Evolutionary conservation across 1,284 basidiomycete genomes (phyloP).

Genomic region (Trametes sp.): DNA sequence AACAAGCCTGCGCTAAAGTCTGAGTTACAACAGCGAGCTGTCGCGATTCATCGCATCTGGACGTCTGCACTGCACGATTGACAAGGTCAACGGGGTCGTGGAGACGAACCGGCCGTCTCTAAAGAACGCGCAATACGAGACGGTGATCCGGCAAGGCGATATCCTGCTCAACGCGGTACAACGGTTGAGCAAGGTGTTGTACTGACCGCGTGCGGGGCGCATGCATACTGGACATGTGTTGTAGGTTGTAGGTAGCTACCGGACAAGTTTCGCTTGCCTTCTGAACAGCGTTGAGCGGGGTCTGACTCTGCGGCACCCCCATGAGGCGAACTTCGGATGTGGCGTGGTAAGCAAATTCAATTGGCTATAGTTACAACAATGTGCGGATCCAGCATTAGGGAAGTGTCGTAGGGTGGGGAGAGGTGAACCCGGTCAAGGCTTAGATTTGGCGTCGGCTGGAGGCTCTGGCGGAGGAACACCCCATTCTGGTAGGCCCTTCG

Average conservation of each 20-base stretch:
- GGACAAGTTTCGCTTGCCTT: constrained; percentile 1
- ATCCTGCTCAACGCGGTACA: constrained; percentile 84
- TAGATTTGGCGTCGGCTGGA: constrained; percentile 30
- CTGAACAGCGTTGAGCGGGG: neutral
- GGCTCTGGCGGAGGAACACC: constrained; percentile 77
- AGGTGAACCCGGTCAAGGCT: constrained; percentile 11
- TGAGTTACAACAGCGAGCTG: constrained; percentile 70
- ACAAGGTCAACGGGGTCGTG: constrained; percentile 93
- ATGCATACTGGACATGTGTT: constrained; percentile 6
- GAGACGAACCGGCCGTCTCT: constrained; percentile 90
- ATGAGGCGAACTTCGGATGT: no score
- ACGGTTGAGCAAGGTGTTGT: constrained; percentile 77
- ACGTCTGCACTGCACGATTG: constrained; percentile 91
- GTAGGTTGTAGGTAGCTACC: constrained; percentile 27
- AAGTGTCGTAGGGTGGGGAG: neutral
- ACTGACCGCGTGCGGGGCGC: constrained; percentile 44
- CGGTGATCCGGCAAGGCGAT: constrained; percentile 89
- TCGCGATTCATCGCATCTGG: constrained; percentile 93
- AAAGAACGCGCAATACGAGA: constrained; percentile 93
- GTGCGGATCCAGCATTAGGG: neutral
- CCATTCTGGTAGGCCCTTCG: constrained; percentile 88
- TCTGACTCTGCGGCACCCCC: no score
- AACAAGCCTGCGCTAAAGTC: neutral
- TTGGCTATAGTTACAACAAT: constrained; percentile 16
- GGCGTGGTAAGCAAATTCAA: no score